Conservation (phyloP, 2,329 filamentous ascomycete species). For the Penicillium frequentans region DNA sequence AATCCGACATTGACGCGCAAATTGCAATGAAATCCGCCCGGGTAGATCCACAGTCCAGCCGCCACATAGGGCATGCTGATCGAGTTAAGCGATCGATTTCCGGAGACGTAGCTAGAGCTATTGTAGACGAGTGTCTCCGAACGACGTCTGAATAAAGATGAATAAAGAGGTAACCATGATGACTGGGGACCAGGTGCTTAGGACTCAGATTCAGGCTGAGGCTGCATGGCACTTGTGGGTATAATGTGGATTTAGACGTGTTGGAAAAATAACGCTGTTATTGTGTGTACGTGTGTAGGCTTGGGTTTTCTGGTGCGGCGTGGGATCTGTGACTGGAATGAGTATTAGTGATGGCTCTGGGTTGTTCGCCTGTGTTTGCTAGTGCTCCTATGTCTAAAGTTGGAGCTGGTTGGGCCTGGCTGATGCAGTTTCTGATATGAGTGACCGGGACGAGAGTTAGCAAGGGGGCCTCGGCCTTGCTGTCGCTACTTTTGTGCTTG, state of each 20-base stretch:
- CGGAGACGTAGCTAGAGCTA: neutral
- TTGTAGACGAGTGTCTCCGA: neutral
- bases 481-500: neutral
- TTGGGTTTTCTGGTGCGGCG: neutral
- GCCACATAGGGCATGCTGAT: no score
- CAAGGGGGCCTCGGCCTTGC: neutral
- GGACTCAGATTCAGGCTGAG: neutral
- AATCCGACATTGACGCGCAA: no score
- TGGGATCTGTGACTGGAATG: neutral
- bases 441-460: neutral
- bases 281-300: neutral
- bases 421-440: neutral
- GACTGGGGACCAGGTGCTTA: neutral
- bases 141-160: neutral
- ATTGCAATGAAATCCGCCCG: no score
- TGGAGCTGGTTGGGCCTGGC: neutral
- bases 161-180: neutral
- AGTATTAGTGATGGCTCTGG: neutral
- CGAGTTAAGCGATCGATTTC: no score
- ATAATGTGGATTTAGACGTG: neutral
- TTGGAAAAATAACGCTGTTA: neutral
- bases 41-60: no score
- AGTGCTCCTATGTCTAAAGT: neutral
- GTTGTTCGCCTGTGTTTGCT: neutral
- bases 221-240: neutral